These are phyloP conservation scores for Termitomyces sp. DNA, from an alignment of 768 basidiomycete genomes.

Conservation along the genomic window DNA sequence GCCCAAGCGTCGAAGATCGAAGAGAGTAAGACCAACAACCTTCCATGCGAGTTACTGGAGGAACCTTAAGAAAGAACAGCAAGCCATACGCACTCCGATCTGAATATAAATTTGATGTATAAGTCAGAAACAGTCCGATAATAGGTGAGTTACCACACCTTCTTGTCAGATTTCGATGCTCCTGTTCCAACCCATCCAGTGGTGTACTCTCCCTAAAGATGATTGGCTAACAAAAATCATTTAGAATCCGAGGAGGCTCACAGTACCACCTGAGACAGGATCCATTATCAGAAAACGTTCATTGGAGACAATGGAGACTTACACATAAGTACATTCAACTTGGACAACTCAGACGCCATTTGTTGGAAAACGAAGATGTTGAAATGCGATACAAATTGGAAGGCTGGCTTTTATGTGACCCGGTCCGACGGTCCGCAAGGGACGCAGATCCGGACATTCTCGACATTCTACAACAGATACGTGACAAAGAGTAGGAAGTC, in stretches of 20 bases:
- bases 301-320: constrained; percentile 15
- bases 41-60: constrained; percentile 22
- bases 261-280: constrained; percentile 29
- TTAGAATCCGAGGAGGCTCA: constrained; percentile 12
- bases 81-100: constrained; percentile 56
- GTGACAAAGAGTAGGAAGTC: neutral
- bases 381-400: neutral
- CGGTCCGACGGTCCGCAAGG: constrained; percentile 12
- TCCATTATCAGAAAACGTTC: constrained; percentile 3
- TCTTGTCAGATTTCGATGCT: constrained; percentile 94
- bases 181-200: constrained; percentile 91
- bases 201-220: constrained; percentile 74
- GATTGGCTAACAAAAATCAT: neutral
- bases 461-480: neutral
- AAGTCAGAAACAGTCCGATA: neutral
- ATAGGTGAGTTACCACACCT: constrained; percentile 38
- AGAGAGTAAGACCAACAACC: constrained; percentile 88
- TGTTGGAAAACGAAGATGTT: neutral
- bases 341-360: constrained; percentile 40
- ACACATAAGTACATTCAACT: constrained; percentile 80
- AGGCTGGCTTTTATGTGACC: neutral
- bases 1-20: constrained; percentile 80
- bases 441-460: neutral
- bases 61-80: neutral
- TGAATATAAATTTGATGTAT: constrained; percentile 19